Percentiles rank a stretch among this genome's conserved stretches.
Conservation (phyloP, 305 asterid species). For the Fraxinus ornus region DNA sequence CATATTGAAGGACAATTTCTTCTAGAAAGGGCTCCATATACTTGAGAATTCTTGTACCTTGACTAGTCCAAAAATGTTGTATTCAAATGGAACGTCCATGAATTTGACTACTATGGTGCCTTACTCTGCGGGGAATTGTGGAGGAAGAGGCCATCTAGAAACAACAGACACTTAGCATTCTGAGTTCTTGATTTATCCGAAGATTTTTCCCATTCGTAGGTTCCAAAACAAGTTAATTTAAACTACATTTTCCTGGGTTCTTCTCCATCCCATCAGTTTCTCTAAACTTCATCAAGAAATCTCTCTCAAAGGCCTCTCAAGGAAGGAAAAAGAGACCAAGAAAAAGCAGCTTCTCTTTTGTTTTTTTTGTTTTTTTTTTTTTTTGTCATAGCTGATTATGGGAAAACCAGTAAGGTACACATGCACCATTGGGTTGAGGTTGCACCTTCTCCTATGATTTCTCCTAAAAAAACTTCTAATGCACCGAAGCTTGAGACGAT, state of each 20-base stretch:
- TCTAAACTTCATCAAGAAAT: not conserved
- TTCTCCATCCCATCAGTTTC: not conserved
- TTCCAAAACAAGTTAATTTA: slow-evolving; percentile 8
- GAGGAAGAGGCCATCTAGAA: slow-evolving; percentile 3
- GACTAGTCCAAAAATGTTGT: not conserved
- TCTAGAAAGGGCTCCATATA: not conserved
- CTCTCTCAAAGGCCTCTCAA: not conserved
- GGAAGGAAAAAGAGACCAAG: not conserved
- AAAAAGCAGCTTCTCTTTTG: too few relatives aligned
- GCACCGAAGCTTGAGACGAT: slow-evolving; percentile 42
- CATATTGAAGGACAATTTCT: not conserved
- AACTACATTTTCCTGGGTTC: not conserved
- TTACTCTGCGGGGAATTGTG: slow-evolving; percentile 2
- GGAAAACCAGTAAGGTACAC: slow-evolving; percentile 29
- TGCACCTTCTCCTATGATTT: slow-evolving; percentile 42
- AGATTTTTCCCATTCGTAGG: not conserved
- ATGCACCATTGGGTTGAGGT: slow-evolving; percentile 39
- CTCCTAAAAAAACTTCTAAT: slow-evolving; percentile 34
- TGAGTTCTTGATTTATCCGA: not conserved
- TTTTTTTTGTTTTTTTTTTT: too few relatives aligned
- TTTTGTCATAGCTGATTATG: slow-evolving; percentile 2
- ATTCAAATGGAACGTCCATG: not conserved
- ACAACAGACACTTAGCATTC: slow-evolving; percentile 14
- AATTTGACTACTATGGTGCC: not conserved
- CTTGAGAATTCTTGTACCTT: not conserved